A percentile compares a stretch with the other conserved stretches of the same genome.
Evolutionary conservation across 164 flowering plant genomes (phyloP).

Genomic region (Piper longum): DNA sequence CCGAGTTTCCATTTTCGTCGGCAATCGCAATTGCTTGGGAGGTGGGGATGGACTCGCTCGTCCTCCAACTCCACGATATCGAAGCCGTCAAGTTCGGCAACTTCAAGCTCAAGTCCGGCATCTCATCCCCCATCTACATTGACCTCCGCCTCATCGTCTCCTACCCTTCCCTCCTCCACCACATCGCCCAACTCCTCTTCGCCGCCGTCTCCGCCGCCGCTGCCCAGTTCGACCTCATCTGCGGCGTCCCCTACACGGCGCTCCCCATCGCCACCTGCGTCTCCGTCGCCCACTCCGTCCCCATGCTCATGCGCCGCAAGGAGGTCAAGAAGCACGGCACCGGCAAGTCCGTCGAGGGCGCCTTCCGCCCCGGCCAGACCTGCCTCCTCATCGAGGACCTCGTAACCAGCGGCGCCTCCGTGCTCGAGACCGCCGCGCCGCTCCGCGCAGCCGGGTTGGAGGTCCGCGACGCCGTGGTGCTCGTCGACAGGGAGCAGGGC

Average conservation of each 20-base stretch:
- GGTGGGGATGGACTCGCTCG: conserved; percentile 45
- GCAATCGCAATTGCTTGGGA: background rate
- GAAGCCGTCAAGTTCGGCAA: conserved; percentile 86
- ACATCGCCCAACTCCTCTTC: conserved; percentile 52
- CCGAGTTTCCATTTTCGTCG: background rate
- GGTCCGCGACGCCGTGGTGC: conserved; percentile 79
- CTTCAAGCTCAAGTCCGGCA: conserved; percentile 92
- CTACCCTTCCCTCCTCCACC: conserved; percentile 68
- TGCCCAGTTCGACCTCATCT: conserved; percentile 43
- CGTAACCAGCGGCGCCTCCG: conserved; percentile 91
- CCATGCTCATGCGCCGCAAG: conserved; percentile 95
- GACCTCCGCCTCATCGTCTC: conserved; percentile 96
- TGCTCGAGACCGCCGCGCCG: conserved; percentile 80
- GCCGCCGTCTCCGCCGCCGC: conserved; percentile 27
- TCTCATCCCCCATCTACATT: conserved; percentile 80
- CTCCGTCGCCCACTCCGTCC: conserved; percentile 40
- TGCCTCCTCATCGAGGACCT: conserved; percentile 75
- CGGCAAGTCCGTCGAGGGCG: conserved; percentile 68
- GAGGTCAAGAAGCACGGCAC: conserved; percentile 88
- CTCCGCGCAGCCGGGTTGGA: conserved; percentile 55
- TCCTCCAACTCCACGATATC: conserved; percentile 74
- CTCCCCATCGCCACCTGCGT: conserved; percentile 85
- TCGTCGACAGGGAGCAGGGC: conserved; percentile 88
- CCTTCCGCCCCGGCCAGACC: conserved; percentile 23
- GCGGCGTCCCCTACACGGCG: conserved; percentile 97